A percentile compares a stretch with the other conserved stretches of the same genome.
Evolutionary conservation across 495 filamentous ascomycete genomes (phyloP).

Genomic region (Penicillium paxilli): DNA sequence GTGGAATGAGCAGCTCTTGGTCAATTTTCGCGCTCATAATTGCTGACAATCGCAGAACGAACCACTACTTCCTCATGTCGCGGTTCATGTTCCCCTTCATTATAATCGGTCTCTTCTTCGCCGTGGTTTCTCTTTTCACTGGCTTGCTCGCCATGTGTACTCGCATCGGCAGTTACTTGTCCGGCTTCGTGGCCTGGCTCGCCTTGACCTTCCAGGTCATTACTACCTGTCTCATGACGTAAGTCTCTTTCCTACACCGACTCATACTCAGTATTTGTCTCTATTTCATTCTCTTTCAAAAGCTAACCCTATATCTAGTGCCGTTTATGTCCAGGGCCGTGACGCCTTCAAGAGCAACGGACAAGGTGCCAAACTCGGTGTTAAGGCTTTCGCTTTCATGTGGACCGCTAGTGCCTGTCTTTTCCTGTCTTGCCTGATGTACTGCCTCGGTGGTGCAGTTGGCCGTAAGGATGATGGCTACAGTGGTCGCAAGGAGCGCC

Average conservation of each 20-base stretch:
- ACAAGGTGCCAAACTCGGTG: slow-evolving; percentile 61
- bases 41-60: slow-evolving; percentile 34
- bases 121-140: slow-evolving; percentile 56
- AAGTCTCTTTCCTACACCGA: slow-evolving; percentile 29
- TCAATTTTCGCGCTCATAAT: slow-evolving; percentile 2
- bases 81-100: slow-evolving; percentile 75
- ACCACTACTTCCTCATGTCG: slow-evolving; percentile 62
- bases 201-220: slow-evolving; percentile 64
- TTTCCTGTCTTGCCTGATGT: slow-evolving; percentile 68
- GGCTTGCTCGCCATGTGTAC: slow-evolving; percentile 63
- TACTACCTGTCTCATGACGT: slow-evolving; percentile 70
- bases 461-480: slow-evolving; percentile 40
- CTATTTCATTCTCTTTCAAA: background rate
- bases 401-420: slow-evolving; percentile 75
- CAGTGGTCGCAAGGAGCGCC: slow-evolving; percentile 41
- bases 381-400: slow-evolving; percentile 80
- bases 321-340: slow-evolving; percentile 75
- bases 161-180: slow-evolving; percentile 59
- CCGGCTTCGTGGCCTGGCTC: slow-evolving; percentile 53
- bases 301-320: slow-evolving; percentile 44
- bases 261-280: too few species aligned
- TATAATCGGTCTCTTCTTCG: slow-evolving; percentile 68
- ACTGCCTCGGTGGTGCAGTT: slow-evolving; percentile 56
- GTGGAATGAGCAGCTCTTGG: slow-evolving; percentile 8
- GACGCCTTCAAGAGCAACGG: slow-evolving; percentile 62